These are phyloP conservation scores for Leavenworthia alabamica DNA, from an alignment of 345 rosid species.

Conservation along the genomic window DNA sequence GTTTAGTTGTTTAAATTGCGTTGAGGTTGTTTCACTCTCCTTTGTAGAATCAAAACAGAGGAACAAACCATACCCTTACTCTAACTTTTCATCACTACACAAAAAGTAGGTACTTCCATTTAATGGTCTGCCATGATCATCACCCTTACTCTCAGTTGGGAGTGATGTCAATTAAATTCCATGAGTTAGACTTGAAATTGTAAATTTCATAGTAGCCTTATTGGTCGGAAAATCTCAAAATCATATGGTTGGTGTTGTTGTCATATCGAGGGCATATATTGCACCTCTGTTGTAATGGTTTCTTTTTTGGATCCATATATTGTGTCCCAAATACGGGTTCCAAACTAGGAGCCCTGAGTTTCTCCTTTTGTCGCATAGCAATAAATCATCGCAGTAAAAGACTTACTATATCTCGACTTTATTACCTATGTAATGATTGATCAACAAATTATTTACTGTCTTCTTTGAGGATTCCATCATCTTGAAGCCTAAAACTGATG, in stretches of 20 bases:
- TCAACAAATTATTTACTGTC: background rate
- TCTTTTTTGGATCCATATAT: background rate
- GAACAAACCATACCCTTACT: background rate
- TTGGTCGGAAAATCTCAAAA: too few relatives aligned
- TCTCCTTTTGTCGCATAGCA: background rate
- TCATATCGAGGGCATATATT: too few relatives aligned
- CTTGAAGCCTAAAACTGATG: background rate
- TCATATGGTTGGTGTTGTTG: too few relatives aligned
- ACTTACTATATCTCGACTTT: background rate
- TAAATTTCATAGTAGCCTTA: too few relatives aligned
- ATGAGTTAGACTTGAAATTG: too few relatives aligned
- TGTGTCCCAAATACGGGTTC: background rate
- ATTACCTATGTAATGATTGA: background rate
- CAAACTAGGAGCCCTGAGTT: background rate
- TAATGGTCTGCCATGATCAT: too few relatives aligned
- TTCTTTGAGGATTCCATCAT: background rate
- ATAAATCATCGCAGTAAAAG: background rate
- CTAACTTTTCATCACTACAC: background rate
- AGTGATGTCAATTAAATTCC: too few relatives aligned
- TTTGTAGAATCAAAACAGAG: background rate
- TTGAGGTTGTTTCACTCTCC: too few relatives aligned
- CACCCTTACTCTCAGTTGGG: too few relatives aligned
- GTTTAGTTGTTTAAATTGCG: too few relatives aligned
- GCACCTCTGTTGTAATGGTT: background rate
- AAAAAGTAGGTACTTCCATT: background rate